These are phyloP conservation scores for Hibiscus tridactylites DNA, from an alignment of 345 rosid genomes.

Conservation along the genomic window DNA sequence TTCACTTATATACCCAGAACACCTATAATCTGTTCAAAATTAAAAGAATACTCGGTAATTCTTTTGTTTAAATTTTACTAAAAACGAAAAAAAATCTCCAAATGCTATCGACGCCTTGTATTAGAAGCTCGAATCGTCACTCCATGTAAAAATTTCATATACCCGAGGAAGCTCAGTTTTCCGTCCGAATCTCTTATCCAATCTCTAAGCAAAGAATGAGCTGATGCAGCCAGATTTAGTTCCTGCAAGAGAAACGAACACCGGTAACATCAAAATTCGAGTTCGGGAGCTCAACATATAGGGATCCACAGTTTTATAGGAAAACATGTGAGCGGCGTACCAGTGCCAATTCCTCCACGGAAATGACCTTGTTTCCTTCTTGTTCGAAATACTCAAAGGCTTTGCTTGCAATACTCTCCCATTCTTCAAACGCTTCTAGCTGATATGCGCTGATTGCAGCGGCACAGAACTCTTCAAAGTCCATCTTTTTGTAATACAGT, in stretches of 20 bases:
- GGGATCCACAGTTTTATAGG: neutral
- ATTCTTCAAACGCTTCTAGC: conserved; percentile 75
- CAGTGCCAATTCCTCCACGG: conserved; percentile 67
- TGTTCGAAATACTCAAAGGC: conserved; percentile 79
- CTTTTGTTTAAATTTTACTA: too few relatives aligned
- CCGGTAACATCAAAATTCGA: neutral
- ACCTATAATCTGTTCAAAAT: conserved; percentile 1
- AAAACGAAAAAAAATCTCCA: neutral
- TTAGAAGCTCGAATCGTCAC: conserved; percentile 51
- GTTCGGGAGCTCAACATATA: neutral
- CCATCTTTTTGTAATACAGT: conserved; percentile 54
- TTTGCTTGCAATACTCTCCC: conserved; percentile 66
- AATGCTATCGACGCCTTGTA: conserved; percentile 41
- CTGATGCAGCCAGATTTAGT: conserved; percentile 46
- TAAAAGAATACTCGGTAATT: neutral
- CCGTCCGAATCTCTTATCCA: conserved; percentile 59
- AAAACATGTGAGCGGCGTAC: conserved; percentile 21
- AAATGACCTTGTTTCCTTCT: conserved; percentile 76
- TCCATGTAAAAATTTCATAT: conserved; percentile 71
- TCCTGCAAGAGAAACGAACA: conserved; percentile 31
- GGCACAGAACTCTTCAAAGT: conserved; percentile 88
- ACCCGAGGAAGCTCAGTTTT: conserved; percentile 61
- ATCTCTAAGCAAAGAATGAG: conserved; percentile 41
- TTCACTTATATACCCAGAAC: neutral
- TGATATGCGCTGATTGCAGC: conserved; percentile 79